Percentiles rank a stretch among this genome's conserved stretches.
These are phyloP conservation scores for Thermoascus crustaceus DNA, from an alignment of 2,329 filamentous ascomycete genomes.

Conservation along the genomic window DNA sequence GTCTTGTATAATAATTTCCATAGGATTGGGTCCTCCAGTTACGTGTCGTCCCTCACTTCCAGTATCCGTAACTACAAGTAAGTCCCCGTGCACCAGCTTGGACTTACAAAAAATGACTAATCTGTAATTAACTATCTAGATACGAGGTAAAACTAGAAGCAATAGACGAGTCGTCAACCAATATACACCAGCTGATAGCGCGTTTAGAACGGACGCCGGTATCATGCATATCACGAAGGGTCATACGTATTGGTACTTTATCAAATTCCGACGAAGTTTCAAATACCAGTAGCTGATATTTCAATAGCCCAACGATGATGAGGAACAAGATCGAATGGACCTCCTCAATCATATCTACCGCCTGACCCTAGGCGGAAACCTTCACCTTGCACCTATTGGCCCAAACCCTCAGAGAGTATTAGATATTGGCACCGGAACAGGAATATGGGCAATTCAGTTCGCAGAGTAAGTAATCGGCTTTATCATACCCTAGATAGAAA, in stretches of 20 bases:
- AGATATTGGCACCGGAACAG: conserved; percentile 9
- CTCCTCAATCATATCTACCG: conserved; percentile 12
- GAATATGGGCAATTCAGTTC: conserved; percentile 43
- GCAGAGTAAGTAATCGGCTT: conserved; percentile 34
- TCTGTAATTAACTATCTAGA: background rate
- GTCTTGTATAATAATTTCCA: background rate
- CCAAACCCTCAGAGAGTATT: conserved; percentile 10
- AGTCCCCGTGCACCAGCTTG: background rate
- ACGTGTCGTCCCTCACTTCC: conserved; percentile 1
- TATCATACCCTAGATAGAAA: conserved; percentile 15
- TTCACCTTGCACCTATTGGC: conserved; percentile 7
- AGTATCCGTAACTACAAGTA: conserved; percentile 4
- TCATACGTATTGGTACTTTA: conserved; percentile 1
- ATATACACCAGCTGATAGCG: background rate
- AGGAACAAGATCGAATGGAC: conserved; percentile 9
- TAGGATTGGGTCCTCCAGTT: conserved; percentile 1
- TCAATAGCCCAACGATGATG: conserved; percentile 9
- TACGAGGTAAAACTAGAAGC: background rate
- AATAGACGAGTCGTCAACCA: background rate
- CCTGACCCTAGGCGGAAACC: conserved; percentile 8
- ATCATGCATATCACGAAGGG: conserved; percentile 1
- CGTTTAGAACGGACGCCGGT: background rate
- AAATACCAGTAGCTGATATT: background rate
- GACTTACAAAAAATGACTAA: background rate
- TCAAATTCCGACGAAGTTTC: background rate